Base-by-base conservation (phyloP, 306 rosid species). In the Cotoneaster glaucophyllus region DNA sequence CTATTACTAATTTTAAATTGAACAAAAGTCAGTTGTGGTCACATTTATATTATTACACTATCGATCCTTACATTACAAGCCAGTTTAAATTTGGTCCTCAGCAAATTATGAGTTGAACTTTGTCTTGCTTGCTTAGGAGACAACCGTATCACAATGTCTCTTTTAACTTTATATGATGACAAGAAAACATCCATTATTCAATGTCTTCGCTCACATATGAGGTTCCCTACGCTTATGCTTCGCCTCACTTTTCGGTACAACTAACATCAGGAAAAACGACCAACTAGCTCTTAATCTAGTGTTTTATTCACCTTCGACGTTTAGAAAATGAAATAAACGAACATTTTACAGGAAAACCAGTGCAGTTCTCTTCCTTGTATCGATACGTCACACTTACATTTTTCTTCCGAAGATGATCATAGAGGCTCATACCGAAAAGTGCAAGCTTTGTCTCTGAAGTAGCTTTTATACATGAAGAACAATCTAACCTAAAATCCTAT, bases 371-470 rank as follows among this genome's bases (percentile, higher is more conserved):
- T 72, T 39, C 37, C 67, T 57, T 28, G 32, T 39, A 67, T 11
- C 41, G 6, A 41, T 54, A 43, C 10, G 26, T 34, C 57, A 39
- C 68, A 18, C 34, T 64, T 71, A 44, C 70, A 71, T 29, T 52
- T 74, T 78, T 80, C 73, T 76, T 76, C 59, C 48, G 4, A 53
- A 24, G 48, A 43, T 69, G 54, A 59, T 57, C 29, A 1, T 21
- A 43, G 59, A 21, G 44, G 43, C 31, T 74, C 15, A 21, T 34
- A 61, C 25, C 41, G 6, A 64, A 64, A 18, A 39, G 34, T 69
- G 25, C 14, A 62, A 63, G 32, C 25, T 22, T 66, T 69, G 56
- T 65, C 68, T 64, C 31, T 73, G 58, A 67, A 29, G 26, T 77
- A 62, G 73, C 56, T 37, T 78, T 29, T 45, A 57, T 31, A 14